Conservation (phyloP, 495 filamentous ascomycete genomes). For the Podospora pseudoanserina region DNA sequence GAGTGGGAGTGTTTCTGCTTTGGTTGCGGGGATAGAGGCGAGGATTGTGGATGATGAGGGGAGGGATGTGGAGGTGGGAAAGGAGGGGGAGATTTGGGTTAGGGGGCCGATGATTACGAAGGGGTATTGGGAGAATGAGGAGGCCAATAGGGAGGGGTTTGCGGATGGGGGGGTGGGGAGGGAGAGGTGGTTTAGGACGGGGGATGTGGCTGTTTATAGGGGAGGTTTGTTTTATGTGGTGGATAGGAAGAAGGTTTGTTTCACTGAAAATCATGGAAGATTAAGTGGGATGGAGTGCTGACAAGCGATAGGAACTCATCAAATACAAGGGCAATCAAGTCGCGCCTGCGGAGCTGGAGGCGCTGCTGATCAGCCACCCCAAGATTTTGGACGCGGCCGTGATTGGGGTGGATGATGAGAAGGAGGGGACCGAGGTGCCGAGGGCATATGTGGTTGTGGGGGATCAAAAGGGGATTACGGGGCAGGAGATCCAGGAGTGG, state of each 20-base stretch:
- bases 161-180: slow-evolving; percentile 28
- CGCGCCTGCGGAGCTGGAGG: slow-evolving; percentile 75
- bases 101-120: slow-evolving; percentile 58
- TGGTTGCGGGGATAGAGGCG: slow-evolving; percentile 56
- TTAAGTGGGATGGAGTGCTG: not conserved
- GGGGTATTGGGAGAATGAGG: slow-evolving; percentile 63
- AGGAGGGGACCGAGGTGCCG: slow-evolving; percentile 68
- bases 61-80: slow-evolving; percentile 40
- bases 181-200: slow-evolving; percentile 64
- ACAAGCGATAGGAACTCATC: slow-evolving; percentile 32
- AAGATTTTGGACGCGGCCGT: slow-evolving; percentile 74
- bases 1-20: slow-evolving; percentile 30
- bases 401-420: slow-evolving; percentile 57
- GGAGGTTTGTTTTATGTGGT: slow-evolving; percentile 53
- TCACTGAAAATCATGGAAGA: slow-evolving; percentile 2
- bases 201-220: slow-evolving; percentile 59
- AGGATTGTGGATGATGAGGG: slow-evolving; percentile 42
- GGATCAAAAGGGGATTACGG: slow-evolving; percentile 23
- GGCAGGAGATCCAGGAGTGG: slow-evolving; percentile 30
- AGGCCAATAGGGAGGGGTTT: slow-evolving; percentile 59
- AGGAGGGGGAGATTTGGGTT: slow-evolving; percentile 35
- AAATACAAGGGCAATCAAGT: slow-evolving; percentile 66
- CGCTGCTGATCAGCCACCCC: slow-evolving; percentile 62
- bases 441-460: slow-evolving; percentile 63
- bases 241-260: slow-evolving; percentile 63